Conservation (phyloP, 2,329 filamentous ascomycete species). For the Claviceps spartinae region DNA sequence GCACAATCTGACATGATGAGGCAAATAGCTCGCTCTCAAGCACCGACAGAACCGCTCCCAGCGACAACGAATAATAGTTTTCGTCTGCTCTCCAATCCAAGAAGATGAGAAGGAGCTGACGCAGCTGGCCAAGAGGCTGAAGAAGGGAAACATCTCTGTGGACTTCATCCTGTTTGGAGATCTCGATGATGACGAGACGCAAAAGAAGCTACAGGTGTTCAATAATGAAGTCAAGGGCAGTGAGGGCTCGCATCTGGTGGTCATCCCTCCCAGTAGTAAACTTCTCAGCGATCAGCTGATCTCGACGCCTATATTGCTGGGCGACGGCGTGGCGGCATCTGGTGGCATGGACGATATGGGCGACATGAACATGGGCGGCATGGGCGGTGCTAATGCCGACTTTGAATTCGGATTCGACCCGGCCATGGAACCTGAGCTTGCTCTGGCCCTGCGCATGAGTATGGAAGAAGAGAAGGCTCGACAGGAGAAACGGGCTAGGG, state of each 20-base stretch:
- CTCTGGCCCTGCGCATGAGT: constrained; percentile 88
- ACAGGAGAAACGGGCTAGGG: constrained; percentile 71
- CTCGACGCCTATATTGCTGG: constrained; percentile 76
- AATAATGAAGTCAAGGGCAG: constrained; percentile 83
- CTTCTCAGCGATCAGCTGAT: constrained; percentile 87
- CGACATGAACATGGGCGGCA: constrained; percentile 40
- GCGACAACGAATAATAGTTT: constrained; percentile 90
- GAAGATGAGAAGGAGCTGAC: constrained; percentile 83
- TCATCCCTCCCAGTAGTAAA: constrained; percentile 81
- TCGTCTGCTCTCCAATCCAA: constrained; percentile 82
- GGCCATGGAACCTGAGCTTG: constrained; percentile 81
- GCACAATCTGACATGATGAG: background rate
- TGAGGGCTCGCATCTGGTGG: constrained; percentile 81
- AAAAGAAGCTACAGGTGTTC: constrained; percentile 88
- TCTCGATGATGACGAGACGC: constrained; percentile 72
- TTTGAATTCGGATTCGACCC: constrained; percentile 76
- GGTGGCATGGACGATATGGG: constrained; percentile 40
- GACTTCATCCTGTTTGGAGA: constrained; percentile 95
- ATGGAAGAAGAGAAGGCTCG: constrained; percentile 96
- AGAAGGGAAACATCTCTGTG: constrained; percentile 89
- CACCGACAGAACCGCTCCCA: constrained; percentile 97
- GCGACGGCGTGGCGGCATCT: constrained; percentile 49
- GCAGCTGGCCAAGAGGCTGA: constrained; percentile 93
- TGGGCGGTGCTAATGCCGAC: constrained; percentile 49
- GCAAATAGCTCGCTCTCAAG: constrained; percentile 73